Base-by-base conservation (phyloP, 345 rosid species). In the Clausena lansium region DNA sequence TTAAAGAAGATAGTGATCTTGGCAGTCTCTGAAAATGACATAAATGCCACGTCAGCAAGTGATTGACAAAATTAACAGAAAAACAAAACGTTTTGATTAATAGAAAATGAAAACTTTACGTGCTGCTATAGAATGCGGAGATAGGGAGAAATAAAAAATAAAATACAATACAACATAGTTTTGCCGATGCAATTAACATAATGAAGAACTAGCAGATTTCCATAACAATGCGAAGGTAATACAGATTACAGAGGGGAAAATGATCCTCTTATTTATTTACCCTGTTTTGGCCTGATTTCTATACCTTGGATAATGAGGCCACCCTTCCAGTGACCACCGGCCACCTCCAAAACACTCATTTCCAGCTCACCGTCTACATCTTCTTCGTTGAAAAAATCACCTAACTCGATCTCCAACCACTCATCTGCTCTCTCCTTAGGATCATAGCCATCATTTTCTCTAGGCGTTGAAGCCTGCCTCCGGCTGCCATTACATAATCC, bases 381-480 rank as follows among this genome's bases (percentile, higher is more conserved):
- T 0, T 76, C 81, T 19, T 54, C 60, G 22, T 68, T 80, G 76
- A 78, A 79, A 76, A 86, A 62, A 68, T 85, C 84, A 14, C 96
- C 94, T 70, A 93, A 52, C 82, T 90, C 87, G 13, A 91, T 81
- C 84, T 93, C 92, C 68, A 77, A 45, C 98, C 96, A 91, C 47
- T 89, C 92, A 79, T 91, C 96, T 55, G 65, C 79, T 78, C 98
- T 89, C 71, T 81, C 83, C 81, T 76, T 78, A 0, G 92, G 86
- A 67, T 70, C 59, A 36, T 35, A 14, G 15, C 68, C 79, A 54
- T 52, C 55, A 5, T 25, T 74, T 45, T 65, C 78, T 9, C 19
- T n/a, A 7, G 57, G 45, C 20, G 47, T 32, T 39, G 79, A 6
- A 5, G 59, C 36, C 35, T 41, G 76, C 11, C 9, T 20, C 9